Evolutionary conservation across 257 asterid species (phyloP).

Genomic region (Datura wrightii): DNA sequence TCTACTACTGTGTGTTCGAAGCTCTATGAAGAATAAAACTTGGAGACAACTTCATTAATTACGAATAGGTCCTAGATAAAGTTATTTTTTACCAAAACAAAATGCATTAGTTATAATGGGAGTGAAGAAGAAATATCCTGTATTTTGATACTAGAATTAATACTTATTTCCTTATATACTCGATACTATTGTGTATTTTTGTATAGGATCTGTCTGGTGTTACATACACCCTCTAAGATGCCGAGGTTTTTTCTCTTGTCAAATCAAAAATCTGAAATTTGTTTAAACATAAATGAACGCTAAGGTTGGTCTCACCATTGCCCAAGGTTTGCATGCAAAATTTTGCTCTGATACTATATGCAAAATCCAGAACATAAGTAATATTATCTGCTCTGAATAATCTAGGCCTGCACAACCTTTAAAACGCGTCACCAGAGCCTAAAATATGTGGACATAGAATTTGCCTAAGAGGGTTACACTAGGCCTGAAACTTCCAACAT

Average conservation of each 20-base stretch:
- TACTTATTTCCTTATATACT: too few species aligned
- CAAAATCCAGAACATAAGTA: neutral
- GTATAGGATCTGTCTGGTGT: neutral
- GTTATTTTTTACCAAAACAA: too few species aligned
- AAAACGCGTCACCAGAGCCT: too few species aligned
- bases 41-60: neutral
- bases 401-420: neutral
- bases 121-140: too few species aligned
- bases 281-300: too few species aligned
- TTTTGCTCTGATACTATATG: neutral
- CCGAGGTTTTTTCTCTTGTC: neutral
- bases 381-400: neutral
- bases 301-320: neutral
- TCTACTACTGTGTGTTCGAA: neutral
- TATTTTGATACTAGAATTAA: too few species aligned
- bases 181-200: too few species aligned
- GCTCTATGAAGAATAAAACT: neutral
- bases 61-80: too few species aligned
- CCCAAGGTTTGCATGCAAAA: neutral
- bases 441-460: too few species aligned
- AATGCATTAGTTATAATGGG: too few species aligned
- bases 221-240: neutral
- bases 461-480: neutral
- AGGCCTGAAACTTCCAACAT: neutral
- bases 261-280: neutral